Base-by-base conservation (phyloP, 2,329 filamentous ascomycete species). In the Penicillium griseofulvum region DNA sequence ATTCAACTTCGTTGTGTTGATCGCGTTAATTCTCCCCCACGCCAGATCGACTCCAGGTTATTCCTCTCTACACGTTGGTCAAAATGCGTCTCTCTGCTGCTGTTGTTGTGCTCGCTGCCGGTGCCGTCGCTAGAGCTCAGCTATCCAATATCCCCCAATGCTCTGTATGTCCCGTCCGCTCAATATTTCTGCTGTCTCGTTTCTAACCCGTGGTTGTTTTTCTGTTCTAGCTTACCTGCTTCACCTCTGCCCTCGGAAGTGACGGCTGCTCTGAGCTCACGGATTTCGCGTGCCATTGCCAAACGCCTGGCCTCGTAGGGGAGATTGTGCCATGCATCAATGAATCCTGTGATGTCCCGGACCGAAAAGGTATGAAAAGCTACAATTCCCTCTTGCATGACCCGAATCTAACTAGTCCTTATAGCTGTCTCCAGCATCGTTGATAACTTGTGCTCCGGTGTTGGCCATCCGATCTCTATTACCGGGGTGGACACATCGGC, bases 231-330 rank as follows among this genome's bases (percentile, higher is more conserved):
- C 47, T 49, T 33, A 49, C 47, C 8, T 49, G 47, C 31, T 49
- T 49, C 6, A 49, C 47, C 14, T n/a, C 47, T 5, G 24, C 47
- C 36, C 47, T 49, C 24, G 5, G 4, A 14, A 36, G 47, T 5
- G 47, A 49, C 14, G 47, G 47, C 47, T 49, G 47, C 47, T 49
- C 47, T 49, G 47, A 49, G 12, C 47, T 49, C 24, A 49, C 47
- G 22, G 47, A 49, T 24, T 49, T 49, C 5, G 47, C 36, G 12
- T 49, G 47, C 36, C 47, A 49, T 49, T 49, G 47, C 36, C 47
- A 49, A 49, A 39, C 41, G 47, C 47, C 47, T 49, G 36, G 47
- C 26, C 47, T 49, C 26, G 47, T 26, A 41, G 47, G 17, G 14
- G 47, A 49, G n/a, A 49, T 49, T 33, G 47, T 49, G 36, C 47